Evolutionary conservation across 306 rosid genomes (phyloP).

Genomic region (apple (Malus domestica)): ASM211411v1 NC_041801.1:2375501-2376000

Average conservation of each 20-base stretch:
- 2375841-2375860: conserved; percentile 9
- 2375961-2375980: background rate
- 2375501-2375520: background rate
- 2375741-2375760: conserved; percentile 7
- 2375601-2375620: background rate
- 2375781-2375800: conserved; percentile 11
- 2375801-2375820: conserved; percentile 7
- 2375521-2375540: background rate
- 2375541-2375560: background rate
- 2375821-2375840: conserved; percentile 12
- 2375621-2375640: background rate
- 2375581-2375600: background rate
- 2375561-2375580: background rate
- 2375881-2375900: conserved; percentile 2
- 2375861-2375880: background rate
- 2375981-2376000: background rate
- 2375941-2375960: conserved; percentile 13
- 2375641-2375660: background rate
- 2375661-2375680: background rate
- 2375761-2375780: conserved; percentile 17
- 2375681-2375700: background rate
- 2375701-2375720: background rate
- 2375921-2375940: conserved; percentile 17
- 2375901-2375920: background rate
- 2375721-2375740: background rate